A percentile compares a stretch with the other conserved stretches of the same genome.
Conservation (phyloP, 352 stramenopile species). For the Globisporangium paroecandrum region DNA sequence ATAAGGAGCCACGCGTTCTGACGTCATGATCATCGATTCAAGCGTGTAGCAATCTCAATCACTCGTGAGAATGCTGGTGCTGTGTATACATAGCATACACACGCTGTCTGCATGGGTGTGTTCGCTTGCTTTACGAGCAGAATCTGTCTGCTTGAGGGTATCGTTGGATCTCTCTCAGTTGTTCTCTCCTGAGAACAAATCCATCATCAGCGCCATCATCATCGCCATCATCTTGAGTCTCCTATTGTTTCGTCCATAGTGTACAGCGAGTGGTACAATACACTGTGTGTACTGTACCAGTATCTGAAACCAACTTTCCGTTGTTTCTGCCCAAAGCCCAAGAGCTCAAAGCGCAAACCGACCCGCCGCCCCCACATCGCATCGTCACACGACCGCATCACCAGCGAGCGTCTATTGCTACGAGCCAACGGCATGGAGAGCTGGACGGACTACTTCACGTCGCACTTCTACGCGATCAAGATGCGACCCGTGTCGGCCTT, state of each 20-base stretch:
- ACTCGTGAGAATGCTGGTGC: not conserved
- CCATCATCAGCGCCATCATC: not conserved
- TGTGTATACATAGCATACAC: not conserved
- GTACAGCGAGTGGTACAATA: not conserved
- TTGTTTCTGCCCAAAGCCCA: not conserved
- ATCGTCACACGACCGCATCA: not conserved
- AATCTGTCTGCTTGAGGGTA: not conserved
- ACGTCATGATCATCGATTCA: not conserved
- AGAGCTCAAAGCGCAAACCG: not conserved
- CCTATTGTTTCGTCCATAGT: not conserved
- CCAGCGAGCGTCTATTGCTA: not conserved
- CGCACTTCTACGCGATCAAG: constrained; percentile 86
- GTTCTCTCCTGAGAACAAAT: not conserved
- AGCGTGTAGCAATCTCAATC: not conserved
- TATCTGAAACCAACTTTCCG: not conserved
- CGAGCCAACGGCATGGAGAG: constrained; percentile 39
- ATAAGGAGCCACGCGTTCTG: constrained; percentile 4
- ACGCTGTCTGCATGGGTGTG: not conserved
- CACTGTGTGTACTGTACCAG: not conserved
- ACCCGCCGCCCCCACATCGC: not conserved
- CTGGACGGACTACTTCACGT: constrained; percentile 74
- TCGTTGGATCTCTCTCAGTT: not conserved
- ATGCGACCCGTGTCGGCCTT: constrained; percentile 82
- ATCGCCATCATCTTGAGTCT: not conserved
- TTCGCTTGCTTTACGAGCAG: not conserved